A percentile compares a stretch with the other conserved stretches of the same genome.
Evolutionary conservation across 805 yeast species (phyloP).

Genomic region (Ogataea kodamae): DNA sequence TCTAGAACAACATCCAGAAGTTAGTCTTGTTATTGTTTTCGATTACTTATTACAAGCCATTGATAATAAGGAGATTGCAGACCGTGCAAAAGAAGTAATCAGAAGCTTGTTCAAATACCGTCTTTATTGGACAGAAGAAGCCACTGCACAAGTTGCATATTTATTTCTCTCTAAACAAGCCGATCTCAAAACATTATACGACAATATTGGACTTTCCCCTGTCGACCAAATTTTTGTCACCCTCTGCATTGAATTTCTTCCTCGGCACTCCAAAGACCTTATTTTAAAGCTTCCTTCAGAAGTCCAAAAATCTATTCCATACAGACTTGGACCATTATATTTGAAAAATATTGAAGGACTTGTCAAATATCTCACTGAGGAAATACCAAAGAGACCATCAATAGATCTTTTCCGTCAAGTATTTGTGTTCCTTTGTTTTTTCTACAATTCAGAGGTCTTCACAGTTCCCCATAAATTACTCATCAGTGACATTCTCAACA

Average conservation of each 20-base stretch:
- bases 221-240: conserved; percentile 27
- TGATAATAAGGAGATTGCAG: no score
- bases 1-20: no score
- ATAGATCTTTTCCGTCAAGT: no score
- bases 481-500: conserved; percentile 6
- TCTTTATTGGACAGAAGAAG: conserved; percentile 1
- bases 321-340: conserved; percentile 26
- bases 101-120: no score
- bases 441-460: conserved; percentile 27
- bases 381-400: no score
- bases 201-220: conserved; percentile 7
- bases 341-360: conserved; percentile 27
- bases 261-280: conserved; percentile 4
- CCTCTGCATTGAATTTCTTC: conserved; percentile 24
- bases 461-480: conserved; percentile 30
- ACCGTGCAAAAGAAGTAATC: no score
- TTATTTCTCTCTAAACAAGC: neutral
- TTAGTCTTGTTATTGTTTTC: no score
- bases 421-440: conserved; percentile 20
- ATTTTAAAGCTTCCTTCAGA: no score
- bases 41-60: no score
- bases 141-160: conserved; percentile 1
- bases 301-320: no score
- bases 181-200: conserved; percentile 1
- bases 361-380: no score